A percentile compares a stretch with the other conserved stretches of the same genome.
Conservation (phyloP, 1,284 basidiomycete species). For the Phaffia rhodozyma region DNA sequence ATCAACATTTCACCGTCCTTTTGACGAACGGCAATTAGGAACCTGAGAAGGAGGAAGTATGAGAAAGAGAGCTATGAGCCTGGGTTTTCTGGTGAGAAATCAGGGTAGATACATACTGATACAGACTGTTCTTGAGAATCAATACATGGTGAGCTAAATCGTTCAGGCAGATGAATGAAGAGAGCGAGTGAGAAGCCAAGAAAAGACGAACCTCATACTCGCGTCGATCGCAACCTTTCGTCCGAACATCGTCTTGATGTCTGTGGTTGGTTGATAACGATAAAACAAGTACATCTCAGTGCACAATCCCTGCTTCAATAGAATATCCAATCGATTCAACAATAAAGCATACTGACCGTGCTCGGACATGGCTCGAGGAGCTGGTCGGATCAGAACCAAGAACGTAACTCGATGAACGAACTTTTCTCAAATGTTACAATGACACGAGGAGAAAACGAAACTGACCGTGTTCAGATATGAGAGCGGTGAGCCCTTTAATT, state of each 20-base stretch:
- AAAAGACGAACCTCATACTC: slow-evolving; percentile 56
- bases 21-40: slow-evolving; percentile 93
- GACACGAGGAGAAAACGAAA: not conserved
- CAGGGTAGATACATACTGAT: not conserved
- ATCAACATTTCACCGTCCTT: slow-evolving; percentile 93
- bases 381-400: not conserved
- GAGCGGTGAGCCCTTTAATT: slow-evolving; percentile 60
- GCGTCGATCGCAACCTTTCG: slow-evolving; percentile 98
- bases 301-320: too few species aligned
- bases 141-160: not conserved
- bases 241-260: slow-evolving; percentile 52
- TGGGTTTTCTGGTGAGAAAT: not conserved
- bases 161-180: slow-evolving; percentile 21
- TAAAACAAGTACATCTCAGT: not conserved
- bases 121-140: not conserved
- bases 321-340: not conserved
- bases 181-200: not conserved
- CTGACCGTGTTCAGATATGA: slow-evolving; percentile 45
- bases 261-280: too few species aligned
- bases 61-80: not conserved
- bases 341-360: slow-evolving; percentile 1
- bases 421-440: not conserved
- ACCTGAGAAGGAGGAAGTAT: slow-evolving; percentile 43
- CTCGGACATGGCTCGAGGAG: slow-evolving; percentile 14
- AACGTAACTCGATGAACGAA: not conserved